These are phyloP conservation scores for Leccinum uliginosum DNA, from an alignment of 768 basidiomycete species.

Conservation along the genomic window DNA sequence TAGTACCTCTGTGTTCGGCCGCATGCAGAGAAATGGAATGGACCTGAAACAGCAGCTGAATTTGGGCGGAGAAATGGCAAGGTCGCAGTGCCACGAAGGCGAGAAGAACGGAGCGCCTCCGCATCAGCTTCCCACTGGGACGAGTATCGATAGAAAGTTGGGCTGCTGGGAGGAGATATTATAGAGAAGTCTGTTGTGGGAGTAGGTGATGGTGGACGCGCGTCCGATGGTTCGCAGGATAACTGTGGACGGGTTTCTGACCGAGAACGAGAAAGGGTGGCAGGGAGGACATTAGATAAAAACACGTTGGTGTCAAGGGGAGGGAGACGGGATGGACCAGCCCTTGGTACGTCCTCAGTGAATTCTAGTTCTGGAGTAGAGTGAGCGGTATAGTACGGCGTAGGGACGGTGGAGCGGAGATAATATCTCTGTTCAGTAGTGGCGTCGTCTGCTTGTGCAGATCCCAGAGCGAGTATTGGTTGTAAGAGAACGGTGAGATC, in stretches of 20 bases:
- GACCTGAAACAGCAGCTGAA: constrained; percentile 20
- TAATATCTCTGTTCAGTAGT: constrained; percentile 13
- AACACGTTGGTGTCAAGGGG: constrained; percentile 18
- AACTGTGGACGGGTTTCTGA: constrained; percentile 24
- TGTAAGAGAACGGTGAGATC: constrained; percentile 20
- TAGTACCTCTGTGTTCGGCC: constrained; percentile 26
- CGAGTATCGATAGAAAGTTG: constrained; percentile 30
- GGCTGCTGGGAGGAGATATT: constrained; percentile 38
- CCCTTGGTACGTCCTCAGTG: constrained; percentile 13
- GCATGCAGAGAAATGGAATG: too few relatives aligned
- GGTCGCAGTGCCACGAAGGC: constrained; percentile 21
- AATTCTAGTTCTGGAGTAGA: constrained; percentile 28
- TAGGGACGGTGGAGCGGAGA: constrained; percentile 20
- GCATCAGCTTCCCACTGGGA: constrained; percentile 21
- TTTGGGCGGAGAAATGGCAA: constrained; percentile 31
- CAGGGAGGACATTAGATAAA: neutral
- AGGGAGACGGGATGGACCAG: constrained; percentile 28
- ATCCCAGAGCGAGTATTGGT: constrained; percentile 10
- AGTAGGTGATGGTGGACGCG: constrained; percentile 42
- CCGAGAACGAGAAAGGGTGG: constrained; percentile 25
- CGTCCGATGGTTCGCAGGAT: constrained; percentile 5
- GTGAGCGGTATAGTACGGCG: constrained; percentile 32
- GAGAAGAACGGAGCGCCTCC: constrained; percentile 23
- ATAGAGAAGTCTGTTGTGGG: constrained; percentile 45
- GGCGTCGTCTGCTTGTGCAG: constrained; percentile 8